Base-by-base conservation (phyloP, 2,329 filamentous ascomycete species). In the Pseudogymnoascus sp. region DNA sequence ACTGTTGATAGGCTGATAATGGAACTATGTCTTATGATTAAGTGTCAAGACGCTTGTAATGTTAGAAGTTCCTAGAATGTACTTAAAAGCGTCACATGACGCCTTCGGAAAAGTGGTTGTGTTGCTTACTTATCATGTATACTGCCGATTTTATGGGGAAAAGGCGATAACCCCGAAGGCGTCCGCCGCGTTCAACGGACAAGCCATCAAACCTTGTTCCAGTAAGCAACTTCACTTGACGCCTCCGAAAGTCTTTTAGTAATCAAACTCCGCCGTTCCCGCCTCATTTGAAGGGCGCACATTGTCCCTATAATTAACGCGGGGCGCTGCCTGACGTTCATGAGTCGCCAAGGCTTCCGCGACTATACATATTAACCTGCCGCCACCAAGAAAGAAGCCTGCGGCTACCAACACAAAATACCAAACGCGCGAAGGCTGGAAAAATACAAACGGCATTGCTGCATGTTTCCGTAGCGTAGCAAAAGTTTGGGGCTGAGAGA, bases 401-500 rank as follows among this genome's bases (percentile, higher is more conserved):
- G 47, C 29, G 29, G 29, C 47, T 33, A 33, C 47, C 47, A 54
- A 54, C 47, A 17, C 47, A 54, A 33, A 54, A 33, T 17, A 54
- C 15, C 47, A 54, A 50, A 50, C 41, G 29, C 29, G 29, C 47
- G 29, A 21, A 54, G 47, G 29, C n/a, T 54, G 47, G n/a, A 21
- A 50, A 54, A 54, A 54, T 33, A 54, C 47, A 33, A 54, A 54
- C 47, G 29, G 47, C 29, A 13, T 54, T 54, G 47, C 47, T 54
- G 47, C 47, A 54, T 54, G 47, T 54, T 54, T 54, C 47, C 47
- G 26, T 54, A 54, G 47, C 29, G n/a, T 11, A 54, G 47, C 29
- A 54, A 54, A 54, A 15, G 47, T 26, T 21, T 59, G 44, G 47
- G 54, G 58, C 61, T 63, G 63, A 63, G 35, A 63, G 61, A 66